Conservation (phyloP, 441 rosid species). For the Gossypium gossypioides region DNA sequence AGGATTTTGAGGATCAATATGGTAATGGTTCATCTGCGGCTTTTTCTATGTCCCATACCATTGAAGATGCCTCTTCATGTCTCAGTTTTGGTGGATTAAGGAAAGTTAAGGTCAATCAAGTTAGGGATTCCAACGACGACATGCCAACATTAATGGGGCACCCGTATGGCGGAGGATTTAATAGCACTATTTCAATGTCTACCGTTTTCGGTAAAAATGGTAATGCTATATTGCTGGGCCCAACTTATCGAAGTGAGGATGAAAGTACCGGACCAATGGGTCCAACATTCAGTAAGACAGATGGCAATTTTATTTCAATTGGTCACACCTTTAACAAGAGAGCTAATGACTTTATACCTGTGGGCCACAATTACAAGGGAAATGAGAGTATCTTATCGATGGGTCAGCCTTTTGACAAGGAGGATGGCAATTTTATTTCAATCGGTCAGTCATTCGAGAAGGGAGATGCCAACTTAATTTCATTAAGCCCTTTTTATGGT, state of each 20-base stretch:
- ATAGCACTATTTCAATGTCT: conserved; percentile 17
- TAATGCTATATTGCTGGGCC: conserved; percentile 22
- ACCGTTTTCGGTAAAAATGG: conserved; percentile 22
- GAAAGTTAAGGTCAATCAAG: conserved; percentile 35
- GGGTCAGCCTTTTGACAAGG: conserved; percentile 37
- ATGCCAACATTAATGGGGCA: conserved; percentile 22
- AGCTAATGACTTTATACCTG: conserved; percentile 22
- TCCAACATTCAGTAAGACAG: conserved; percentile 21
- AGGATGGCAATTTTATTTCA: conserved; percentile 27
- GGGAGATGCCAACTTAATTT: conserved; percentile 25
- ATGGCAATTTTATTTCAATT: conserved; percentile 23
- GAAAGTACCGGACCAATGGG: conserved; percentile 24
- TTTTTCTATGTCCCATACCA: conserved; percentile 27
- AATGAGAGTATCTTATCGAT: conserved; percentile 26
- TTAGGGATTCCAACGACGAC: conserved; percentile 24
- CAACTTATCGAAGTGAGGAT: conserved; percentile 20
- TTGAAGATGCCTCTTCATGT: conserved; percentile 28
- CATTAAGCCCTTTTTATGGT: conserved; percentile 26
- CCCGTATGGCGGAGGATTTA: conserved; percentile 21
- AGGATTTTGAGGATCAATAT: conserved; percentile 32
- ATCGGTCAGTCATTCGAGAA: conserved; percentile 31
- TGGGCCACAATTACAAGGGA: conserved; percentile 34
- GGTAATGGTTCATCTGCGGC: conserved; percentile 22
- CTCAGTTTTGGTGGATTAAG: conserved; percentile 30
- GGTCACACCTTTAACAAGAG: conserved; percentile 26